Percentiles rank a stretch among this genome's conserved stretches.
Conservation (phyloP, 306 rosid genomes). For the Spatholobus suberectus region DNA sequence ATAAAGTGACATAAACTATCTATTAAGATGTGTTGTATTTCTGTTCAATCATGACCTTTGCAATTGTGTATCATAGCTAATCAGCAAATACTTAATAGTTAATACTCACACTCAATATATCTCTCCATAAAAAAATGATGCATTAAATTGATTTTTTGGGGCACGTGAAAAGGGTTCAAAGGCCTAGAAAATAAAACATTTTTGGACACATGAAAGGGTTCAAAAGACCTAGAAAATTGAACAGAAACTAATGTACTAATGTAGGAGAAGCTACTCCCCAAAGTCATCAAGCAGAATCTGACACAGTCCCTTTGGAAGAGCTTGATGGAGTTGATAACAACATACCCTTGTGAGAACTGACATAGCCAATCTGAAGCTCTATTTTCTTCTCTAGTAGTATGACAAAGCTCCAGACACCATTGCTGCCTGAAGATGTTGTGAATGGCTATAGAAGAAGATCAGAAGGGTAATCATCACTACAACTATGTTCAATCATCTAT, state of each 20-base stretch:
- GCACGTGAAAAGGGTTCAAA: not conserved
- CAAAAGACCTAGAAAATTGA: not conserved
- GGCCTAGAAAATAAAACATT: not conserved
- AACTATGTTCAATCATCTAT: conserved; percentile 22
- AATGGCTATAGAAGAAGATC: conserved; percentile 19
- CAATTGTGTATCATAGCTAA: not conserved
- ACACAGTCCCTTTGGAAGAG: not conserved
- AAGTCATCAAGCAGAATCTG: not conserved
- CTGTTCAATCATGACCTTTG: not conserved
- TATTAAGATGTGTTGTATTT: not conserved
- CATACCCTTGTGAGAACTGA: conserved; percentile 2
- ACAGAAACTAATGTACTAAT: not conserved
- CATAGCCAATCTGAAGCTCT: not conserved
- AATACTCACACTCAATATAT: conserved; percentile 1
- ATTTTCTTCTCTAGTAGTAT: conserved; percentile 7
- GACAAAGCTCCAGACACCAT: not conserved
- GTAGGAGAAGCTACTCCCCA: not conserved
- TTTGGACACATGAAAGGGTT: not conserved
- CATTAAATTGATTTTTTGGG: not conserved
- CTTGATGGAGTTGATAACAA: not conserved
- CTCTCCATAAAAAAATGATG: conserved; percentile 14
- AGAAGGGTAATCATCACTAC: not conserved
- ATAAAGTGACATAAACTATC: conserved; percentile 12
- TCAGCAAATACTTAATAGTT: not conserved
- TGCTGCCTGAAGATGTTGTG: not conserved